Percentiles rank a stretch among this genome's conserved stretches.
phyloP scores from a whole-genome alignment of 2,329 filamentous ascomycete species.

The Parascedosporium putredinis region DNA sequence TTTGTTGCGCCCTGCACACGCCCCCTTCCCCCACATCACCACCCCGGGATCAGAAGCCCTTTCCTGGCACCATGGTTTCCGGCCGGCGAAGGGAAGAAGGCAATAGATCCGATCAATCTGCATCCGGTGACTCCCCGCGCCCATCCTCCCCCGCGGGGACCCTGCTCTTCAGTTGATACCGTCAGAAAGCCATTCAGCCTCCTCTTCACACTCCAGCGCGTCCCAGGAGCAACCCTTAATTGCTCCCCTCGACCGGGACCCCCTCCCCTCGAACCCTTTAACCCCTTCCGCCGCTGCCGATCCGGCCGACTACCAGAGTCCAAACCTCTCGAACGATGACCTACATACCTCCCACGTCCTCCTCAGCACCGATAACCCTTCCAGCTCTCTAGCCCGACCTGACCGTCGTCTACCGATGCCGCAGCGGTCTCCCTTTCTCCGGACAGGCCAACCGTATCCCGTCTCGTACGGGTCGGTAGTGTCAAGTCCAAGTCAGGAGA shows the following conservation, averaged over 20 bases:
- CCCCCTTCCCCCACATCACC: slow-evolving; percentile 4
- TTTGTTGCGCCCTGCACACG: neutral
- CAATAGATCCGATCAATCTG: slow-evolving; percentile 5
- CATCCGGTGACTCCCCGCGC: neutral
- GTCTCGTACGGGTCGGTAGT: slow-evolving; percentile 29
- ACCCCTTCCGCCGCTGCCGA: neutral
- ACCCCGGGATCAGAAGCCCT: slow-evolving; percentile 1
- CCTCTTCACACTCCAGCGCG: neutral
- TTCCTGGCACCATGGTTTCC: slow-evolving; percentile 5
- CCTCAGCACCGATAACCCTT: slow-evolving; percentile 21
- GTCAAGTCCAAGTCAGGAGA: slow-evolving; percentile 23
- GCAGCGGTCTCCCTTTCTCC: slow-evolving; percentile 25
- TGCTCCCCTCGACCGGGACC: neutral
- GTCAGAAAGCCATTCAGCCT: neutral
- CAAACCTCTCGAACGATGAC: slow-evolving; percentile 1
- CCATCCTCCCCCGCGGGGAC: slow-evolving; percentile 6
- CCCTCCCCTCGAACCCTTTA: neutral
- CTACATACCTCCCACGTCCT: neutral
- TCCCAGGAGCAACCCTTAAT: neutral
- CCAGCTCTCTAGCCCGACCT: slow-evolving; percentile 12
- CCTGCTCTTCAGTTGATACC: slow-evolving; percentile 1
- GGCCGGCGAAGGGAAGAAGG: slow-evolving; percentile 1
- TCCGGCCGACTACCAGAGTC: neutral
- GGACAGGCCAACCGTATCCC: slow-evolving; percentile 18
- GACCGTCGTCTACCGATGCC: neutral